Evolutionary conservation across 257 asterid genomes (phyloP).

Genomic region (Oldenlandia corymbosa): DNA sequence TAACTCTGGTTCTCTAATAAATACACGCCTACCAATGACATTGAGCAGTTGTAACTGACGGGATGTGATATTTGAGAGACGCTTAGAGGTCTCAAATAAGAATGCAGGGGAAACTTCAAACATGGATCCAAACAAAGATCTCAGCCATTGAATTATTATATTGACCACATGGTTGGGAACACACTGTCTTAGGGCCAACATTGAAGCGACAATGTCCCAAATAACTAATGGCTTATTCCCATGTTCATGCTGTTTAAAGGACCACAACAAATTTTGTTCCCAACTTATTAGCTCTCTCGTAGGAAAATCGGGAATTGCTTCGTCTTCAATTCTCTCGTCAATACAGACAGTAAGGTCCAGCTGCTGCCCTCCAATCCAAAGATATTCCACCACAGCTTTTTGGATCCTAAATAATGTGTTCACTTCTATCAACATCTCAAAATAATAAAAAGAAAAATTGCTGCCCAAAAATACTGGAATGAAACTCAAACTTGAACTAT

Average conservation of each 20-base stretch:
- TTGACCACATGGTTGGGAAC: constrained; percentile 41
- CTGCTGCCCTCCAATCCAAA: constrained; percentile 95
- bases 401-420: constrained; percentile 41
- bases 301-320: constrained; percentile 49
- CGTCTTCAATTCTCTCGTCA: constrained; percentile 32
- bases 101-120: constrained; percentile 27
- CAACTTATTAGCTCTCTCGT: constrained; percentile 56
- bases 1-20: constrained; percentile 35
- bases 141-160: constrained; percentile 61
- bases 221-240: constrained; percentile 46
- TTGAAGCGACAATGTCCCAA: constrained; percentile 75
- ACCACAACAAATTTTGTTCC: constrained; percentile 64
- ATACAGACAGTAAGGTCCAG: constrained; percentile 34
- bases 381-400: constrained; percentile 68
- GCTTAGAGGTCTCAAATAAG: constrained; percentile 31
- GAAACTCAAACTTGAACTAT: neutral
- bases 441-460: constrained; percentile 6
- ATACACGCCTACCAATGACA: constrained; percentile 55
- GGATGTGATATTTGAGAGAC: constrained; percentile 47
- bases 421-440: neutral
- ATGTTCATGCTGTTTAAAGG: constrained; percentile 44
- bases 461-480: neutral
- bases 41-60: constrained; percentile 74
- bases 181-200: constrained; percentile 63
- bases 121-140: constrained; percentile 38